Evolutionary conservation across 306 rosid species (phyloP), one percentile per base, ranked within the genome.

Genomic region (Morella rubra): DNA sequence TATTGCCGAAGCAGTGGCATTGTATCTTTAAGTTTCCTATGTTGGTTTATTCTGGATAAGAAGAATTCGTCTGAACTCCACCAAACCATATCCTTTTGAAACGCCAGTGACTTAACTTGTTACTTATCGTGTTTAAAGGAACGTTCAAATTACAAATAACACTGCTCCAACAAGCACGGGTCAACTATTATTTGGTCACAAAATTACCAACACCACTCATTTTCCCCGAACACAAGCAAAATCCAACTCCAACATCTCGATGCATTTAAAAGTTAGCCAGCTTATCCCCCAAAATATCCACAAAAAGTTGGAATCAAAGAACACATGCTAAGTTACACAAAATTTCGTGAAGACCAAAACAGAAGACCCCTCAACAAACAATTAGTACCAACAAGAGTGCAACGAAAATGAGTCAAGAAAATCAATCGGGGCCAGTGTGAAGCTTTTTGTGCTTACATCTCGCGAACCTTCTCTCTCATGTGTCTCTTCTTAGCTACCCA

Each of bases 401-500:
- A 66, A 66, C 6, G 32, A 77, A 71, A n/a, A 61, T 22, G 46
- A 75, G 50, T 4, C 51, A 45, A 66, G 74, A 49, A 44, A 20
- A 60, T n/a, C 1, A 44, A 76, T 40, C 6, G 8, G 66, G 37
- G 59, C 45, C 49, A 73, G 32, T 45, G 24, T 16, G 16, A 73
- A 41, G 51, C 53, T 3, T 27, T 20, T 65, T 42, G 8, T 40
- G 19, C 84, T 79, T 85, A 92, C 97, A 95, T 92, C 62, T 83
- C 86, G 67, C 96, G 98, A 77, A 89, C 98, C 83, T 89, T 90
- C 55, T 95, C 92, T 87, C 88, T 83, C 97, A 95, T 87, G 75
- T 93, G 97, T 22, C 49, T 85, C 81, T 83, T 90, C 90, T 88
- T 95, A 66, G 92, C 77, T 47, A 88, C 81, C 78, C 77, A 87